Conservation (phyloP, 2,329 filamentous ascomycete genomes). For the Colletotrichum euphorbiae region DNA sequence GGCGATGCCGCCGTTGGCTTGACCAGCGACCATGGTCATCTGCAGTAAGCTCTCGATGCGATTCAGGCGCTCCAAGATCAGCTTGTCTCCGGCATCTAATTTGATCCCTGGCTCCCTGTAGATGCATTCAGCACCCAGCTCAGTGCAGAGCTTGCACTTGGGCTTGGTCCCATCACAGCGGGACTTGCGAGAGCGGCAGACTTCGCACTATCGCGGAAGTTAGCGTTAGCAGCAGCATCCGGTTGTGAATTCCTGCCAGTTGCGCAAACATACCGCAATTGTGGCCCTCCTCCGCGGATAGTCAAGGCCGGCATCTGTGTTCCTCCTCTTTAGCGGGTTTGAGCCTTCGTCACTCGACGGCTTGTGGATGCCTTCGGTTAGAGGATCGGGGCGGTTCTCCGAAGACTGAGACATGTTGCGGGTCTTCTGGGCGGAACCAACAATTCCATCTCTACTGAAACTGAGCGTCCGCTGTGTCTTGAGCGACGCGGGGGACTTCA, state of each 20-base stretch:
- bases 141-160: conserved; percentile 86
- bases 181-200: conserved; percentile 83
- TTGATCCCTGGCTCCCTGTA: conserved; percentile 90
- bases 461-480: conserved; percentile 61
- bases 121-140: conserved; percentile 84
- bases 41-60: conserved; percentile 85
- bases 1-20: conserved; percentile 61
- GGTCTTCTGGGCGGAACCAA: conserved; percentile 65
- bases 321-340: conserved; percentile 71
- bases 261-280: conserved; percentile 67
- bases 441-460: conserved; percentile 67
- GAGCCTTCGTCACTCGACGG: conserved; percentile 62
- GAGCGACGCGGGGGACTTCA: conserved; percentile 65
- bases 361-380: conserved; percentile 60
- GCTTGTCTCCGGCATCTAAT: conserved; percentile 86
- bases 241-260: conserved; percentile 27
- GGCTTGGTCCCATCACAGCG: conserved; percentile 83
- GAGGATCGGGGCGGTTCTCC: conserved; percentile 57
- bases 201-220: conserved; percentile 72
- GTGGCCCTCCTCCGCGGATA: conserved; percentile 74
- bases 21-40: conserved; percentile 67
- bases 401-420: conserved; percentile 67
- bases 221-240: conserved; percentile 39
- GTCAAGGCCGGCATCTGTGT: conserved; percentile 70
- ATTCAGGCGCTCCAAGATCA: conserved; percentile 82